These are phyloP conservation scores for Cystofilobasidium macerans DNA, from an alignment of 768 basidiomycete species.

Conservation along the genomic window DNA sequence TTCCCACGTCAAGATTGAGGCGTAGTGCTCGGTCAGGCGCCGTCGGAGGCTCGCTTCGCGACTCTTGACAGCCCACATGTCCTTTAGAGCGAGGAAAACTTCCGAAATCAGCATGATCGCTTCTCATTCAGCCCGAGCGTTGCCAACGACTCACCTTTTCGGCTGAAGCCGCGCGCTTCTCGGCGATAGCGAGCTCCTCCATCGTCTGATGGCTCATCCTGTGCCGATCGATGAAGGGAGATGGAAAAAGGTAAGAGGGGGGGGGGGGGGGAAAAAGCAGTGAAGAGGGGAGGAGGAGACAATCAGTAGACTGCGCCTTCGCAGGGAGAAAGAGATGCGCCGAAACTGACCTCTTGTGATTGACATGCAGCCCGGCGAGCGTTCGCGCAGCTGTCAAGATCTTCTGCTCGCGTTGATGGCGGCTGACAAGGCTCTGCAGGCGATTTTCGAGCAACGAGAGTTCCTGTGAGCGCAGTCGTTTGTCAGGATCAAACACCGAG, in stretches of 20 bases:
- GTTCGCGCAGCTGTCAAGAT: slow-evolving; percentile 39
- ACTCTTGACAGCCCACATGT: slow-evolving; percentile 36
- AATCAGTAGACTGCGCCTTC: too few species aligned
- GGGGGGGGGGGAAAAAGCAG: too few species aligned
- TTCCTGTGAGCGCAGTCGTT: slow-evolving; percentile 29
- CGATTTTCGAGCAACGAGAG: slow-evolving; percentile 34
- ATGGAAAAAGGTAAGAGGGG: not conserved
- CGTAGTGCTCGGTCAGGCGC: slow-evolving; percentile 39
- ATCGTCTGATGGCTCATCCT: slow-evolving; percentile 39
- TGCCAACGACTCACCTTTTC: slow-evolving; percentile 33
- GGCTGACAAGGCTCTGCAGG: slow-evolving; percentile 31
- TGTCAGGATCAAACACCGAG: not conserved
- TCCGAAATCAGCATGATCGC: too few species aligned
- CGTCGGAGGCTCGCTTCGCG: slow-evolving; percentile 34
- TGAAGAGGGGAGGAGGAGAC: too few species aligned
- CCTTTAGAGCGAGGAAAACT: slow-evolving; percentile 27
- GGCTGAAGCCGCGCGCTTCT: slow-evolving; percentile 37
- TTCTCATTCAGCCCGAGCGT: too few species aligned
- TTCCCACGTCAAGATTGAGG: slow-evolving; percentile 39
- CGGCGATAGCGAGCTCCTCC: slow-evolving; percentile 37
- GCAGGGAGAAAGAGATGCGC: too few species aligned
- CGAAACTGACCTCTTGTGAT: slow-evolving; percentile 33
- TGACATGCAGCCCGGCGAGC: slow-evolving; percentile 37
- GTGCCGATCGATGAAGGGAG: not conserved
- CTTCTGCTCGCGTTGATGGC: slow-evolving; percentile 39